phyloP scores from a whole-genome alignment of 352 stramenopile genomes.

The Globisporangium viniferum region DNA sequence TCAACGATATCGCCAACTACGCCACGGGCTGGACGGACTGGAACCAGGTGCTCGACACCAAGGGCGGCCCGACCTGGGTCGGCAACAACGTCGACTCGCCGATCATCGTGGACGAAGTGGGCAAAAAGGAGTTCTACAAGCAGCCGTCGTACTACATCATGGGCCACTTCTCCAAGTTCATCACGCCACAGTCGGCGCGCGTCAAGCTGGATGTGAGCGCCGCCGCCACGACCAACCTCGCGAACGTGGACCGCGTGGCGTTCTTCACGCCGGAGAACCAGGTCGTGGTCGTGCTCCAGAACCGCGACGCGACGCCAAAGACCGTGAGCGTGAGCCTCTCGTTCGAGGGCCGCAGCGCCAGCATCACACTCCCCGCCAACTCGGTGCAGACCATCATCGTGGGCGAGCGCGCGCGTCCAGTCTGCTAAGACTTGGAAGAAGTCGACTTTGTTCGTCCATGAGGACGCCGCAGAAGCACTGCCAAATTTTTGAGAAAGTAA shows the following conservation, averaged over 20 bases:
- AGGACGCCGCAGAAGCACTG: neutral
- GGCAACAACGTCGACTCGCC: slow-evolving; percentile 66
- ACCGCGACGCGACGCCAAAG: slow-evolving; percentile 40
- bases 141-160: slow-evolving; percentile 83
- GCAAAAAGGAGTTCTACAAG: slow-evolving; percentile 69
- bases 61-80: slow-evolving; percentile 71
- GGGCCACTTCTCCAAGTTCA: slow-evolving; percentile 72
- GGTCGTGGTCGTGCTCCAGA: slow-evolving; percentile 45
- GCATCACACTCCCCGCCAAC: slow-evolving; percentile 35
- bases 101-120: slow-evolving; percentile 62
- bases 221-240: slow-evolving; percentile 26
- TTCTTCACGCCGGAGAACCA: slow-evolving; percentile 49
- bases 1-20: slow-evolving; percentile 81
- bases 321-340: slow-evolving; percentile 34
- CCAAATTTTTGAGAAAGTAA: neutral
- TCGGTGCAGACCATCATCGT: slow-evolving; percentile 52
- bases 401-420: slow-evolving; percentile 21
- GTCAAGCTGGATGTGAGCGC: slow-evolving; percentile 30
- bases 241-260: slow-evolving; percentile 43
- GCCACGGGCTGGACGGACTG: slow-evolving; percentile 85
- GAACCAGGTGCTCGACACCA: slow-evolving; percentile 82
- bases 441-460: neutral
- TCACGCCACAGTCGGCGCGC: slow-evolving; percentile 46
- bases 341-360: slow-evolving; percentile 33
- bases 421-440: slow-evolving; percentile 19